Evolutionary conservation across 176 grass and related monocot genomes (phyloP).

Genomic region (Dendrocalamus sinicus): DNA sequence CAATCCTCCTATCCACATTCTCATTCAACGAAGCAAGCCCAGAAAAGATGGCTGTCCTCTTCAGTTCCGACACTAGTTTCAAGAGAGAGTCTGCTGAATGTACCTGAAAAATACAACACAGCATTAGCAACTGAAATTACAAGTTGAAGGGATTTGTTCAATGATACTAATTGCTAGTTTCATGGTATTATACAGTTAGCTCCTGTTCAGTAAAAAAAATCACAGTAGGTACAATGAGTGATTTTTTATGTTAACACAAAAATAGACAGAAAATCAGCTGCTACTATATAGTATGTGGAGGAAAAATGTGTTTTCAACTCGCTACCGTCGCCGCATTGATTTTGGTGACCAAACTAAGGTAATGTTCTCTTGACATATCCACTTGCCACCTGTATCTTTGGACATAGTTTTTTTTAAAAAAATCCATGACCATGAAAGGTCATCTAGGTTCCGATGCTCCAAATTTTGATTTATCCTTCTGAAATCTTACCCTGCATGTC

Average conservation of each 20-base stretch:
- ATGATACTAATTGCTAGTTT: neutral
- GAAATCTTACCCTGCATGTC: neutral
- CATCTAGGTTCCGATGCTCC: conserved; percentile 1
- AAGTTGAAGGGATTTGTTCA: neutral
- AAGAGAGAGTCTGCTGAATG: conserved; percentile 82
- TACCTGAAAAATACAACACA: conserved; percentile 55
- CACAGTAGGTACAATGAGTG: neutral
- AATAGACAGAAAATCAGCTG: neutral
- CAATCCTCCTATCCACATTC: conserved; percentile 82
- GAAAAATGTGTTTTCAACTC: neutral
- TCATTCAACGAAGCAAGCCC: conserved; percentile 84
- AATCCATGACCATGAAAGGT: neutral
- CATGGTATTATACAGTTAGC: conserved; percentile 11
- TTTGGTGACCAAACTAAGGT: neutral
- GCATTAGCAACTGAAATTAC: neutral
- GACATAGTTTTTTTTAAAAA: neutral
- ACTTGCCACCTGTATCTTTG: neutral
- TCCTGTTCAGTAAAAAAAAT: neutral
- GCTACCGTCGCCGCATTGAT: neutral
- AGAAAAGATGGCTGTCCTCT: conserved; percentile 94
- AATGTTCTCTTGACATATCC: neutral
- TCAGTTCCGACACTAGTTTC: conserved; percentile 88
- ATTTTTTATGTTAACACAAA: neutral
- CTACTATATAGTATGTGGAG: neutral
- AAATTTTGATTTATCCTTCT: neutral